Evolutionary conservation across 2,329 filamentous ascomycete genomes (phyloP), one percentile per base, ranked within the genome.

Genomic region (Karstenula rhodostoma): DNA sequence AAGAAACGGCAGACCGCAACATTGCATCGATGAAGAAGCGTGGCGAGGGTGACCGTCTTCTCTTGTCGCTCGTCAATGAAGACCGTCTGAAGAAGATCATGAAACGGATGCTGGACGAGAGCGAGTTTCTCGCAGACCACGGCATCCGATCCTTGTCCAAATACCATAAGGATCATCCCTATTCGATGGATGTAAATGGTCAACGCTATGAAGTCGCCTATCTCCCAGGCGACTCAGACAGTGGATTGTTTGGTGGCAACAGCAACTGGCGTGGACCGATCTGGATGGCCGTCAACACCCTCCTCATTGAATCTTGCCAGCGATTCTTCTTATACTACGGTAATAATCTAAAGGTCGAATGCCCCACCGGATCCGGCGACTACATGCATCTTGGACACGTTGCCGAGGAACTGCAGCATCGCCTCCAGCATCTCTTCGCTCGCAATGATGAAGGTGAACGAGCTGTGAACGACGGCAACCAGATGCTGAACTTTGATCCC

Each of bases 301-400:
- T 98, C 56, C 86, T 98, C 15, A 90, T 98, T 43, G 94, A 98
- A 78, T 94, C 94, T 7, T 86, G 97, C n/a, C 91, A 97, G 71
- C 87, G 94, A 33, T 98, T 96, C 83, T 96, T 93, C 82, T 90
- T 98, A 80, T 98, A 97, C 83, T 97, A 98, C 74, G 94, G 94
- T 61, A 90, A 91, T 60, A 86, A 88, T 17, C 88, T 97, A 73
- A 87, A 96, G 78, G 90, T 98, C 13, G 94, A 98, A 77, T 98
- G 95, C 69, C 94, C 94, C 2, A 95, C 92, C 2, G 93, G 93
- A 44, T 97, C 93, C 22, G 94, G 94, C 46, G 93, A 97, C 61
- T 92, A 90, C 73, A 97, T 97, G 94, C 94, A 98, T 80, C 83
- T 98, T 19, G 94, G 94, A 12, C 93, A 96, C 74, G 93, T 98